Conservation (phyloP, 2,329 filamentous ascomycete species). For the Zymoseptoria ardabiliae region DNA sequence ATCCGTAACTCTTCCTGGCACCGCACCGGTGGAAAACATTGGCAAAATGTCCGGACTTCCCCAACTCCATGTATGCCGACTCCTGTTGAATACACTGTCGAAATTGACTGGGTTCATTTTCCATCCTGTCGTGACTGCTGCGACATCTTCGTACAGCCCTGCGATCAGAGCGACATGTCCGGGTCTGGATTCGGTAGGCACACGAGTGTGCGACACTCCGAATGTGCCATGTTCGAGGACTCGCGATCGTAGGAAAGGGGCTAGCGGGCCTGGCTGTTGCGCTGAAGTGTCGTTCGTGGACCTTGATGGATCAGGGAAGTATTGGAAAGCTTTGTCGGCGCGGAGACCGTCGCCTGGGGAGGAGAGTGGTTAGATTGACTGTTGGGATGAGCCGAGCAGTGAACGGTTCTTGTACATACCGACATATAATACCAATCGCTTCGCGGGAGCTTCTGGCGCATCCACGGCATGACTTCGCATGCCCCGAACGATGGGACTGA, state of each 20-base stretch:
- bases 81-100: slow-evolving; percentile 96
- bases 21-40: slow-evolving; percentile 94
- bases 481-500: slow-evolving; percentile 91
- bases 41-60: slow-evolving; percentile 93
- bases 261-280: slow-evolving; percentile 68
- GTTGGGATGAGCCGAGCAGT: neutral
- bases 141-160: slow-evolving; percentile 95
- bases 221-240: slow-evolving; percentile 89
- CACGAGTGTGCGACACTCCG: slow-evolving; percentile 91
- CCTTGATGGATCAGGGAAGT: slow-evolving; percentile 76
- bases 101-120: slow-evolving; percentile 98
- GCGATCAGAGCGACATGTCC: slow-evolving; percentile 96
- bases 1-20: slow-evolving; percentile 79
- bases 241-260: slow-evolving; percentile 83
- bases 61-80: slow-evolving; percentile 97
- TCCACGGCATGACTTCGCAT: slow-evolving; percentile 77
- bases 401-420: slow-evolving; percentile 43
- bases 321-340: slow-evolving; percentile 96
- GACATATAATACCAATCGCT: slow-evolving; percentile 86
- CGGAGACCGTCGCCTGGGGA: slow-evolving; percentile 72
- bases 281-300: slow-evolving; percentile 48
- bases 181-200: slow-evolving; percentile 91
- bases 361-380: neutral
- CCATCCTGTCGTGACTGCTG: slow-evolving; percentile 94
- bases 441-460: slow-evolving; percentile 65